Evolutionary conservation across 75 land plant genomes (phyloP).

Genomic region (Selaginella moellendorffii): DNA sequence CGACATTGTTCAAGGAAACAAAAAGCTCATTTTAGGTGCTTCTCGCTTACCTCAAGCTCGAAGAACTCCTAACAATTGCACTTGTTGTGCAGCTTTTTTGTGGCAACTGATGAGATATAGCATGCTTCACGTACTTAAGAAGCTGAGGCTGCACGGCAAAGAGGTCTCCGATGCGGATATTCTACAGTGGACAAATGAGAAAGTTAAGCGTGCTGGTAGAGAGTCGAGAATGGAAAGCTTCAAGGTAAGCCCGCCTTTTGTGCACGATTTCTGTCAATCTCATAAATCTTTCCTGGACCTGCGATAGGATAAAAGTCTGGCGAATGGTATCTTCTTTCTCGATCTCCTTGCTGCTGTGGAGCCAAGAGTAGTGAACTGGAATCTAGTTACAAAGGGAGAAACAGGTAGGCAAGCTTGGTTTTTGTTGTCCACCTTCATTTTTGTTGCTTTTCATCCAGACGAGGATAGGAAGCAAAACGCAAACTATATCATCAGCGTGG

Average conservation of each 20-base stretch:
- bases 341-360: constrained; percentile 84
- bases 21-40: constrained; percentile 85
- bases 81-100: constrained; percentile 47
- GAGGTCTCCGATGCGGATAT: constrained; percentile 87
- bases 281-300: not conserved
- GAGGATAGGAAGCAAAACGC: constrained; percentile 92
- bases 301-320: constrained; percentile 60
- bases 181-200: constrained; percentile 81
- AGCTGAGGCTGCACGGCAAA: constrained; percentile 59
- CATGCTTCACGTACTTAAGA: constrained; percentile 68
- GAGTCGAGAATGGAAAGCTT: constrained; percentile 60
- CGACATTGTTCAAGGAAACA: constrained; percentile 94
- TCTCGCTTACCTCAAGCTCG: too few species aligned
- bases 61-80: not conserved
- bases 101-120: constrained; percentile 92
- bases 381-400: constrained; percentile 73
- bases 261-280: not conserved
- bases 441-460: constrained; percentile 23
- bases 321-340: constrained; percentile 81
- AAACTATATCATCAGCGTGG: constrained; percentile 79
- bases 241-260: constrained; percentile 39
- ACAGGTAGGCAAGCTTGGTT: constrained; percentile 36
- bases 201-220: constrained; percentile 59
- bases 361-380: constrained; percentile 85
- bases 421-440: not conserved